These are phyloP conservation scores for Suhomyces bokatorum DNA, from an alignment of 1,139 yeast genomes.

Conservation along the genomic window DNA sequence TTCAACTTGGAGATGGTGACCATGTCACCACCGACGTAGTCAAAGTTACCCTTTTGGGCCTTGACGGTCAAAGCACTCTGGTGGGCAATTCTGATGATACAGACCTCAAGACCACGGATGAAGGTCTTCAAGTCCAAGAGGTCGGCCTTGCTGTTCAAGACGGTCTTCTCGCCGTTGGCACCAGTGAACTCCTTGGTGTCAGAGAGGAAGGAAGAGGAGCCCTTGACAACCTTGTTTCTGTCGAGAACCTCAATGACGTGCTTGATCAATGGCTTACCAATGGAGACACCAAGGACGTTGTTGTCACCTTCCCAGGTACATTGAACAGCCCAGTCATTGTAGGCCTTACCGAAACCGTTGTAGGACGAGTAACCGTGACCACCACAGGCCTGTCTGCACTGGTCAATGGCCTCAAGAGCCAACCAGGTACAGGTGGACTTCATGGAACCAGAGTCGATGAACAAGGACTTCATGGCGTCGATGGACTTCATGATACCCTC, in stretches of 20 bases:
- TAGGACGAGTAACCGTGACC: conserved; percentile 53
- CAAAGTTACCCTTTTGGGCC: conserved; percentile 50
- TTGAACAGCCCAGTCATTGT: conserved; percentile 52
- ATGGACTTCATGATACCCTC: conserved; percentile 38
- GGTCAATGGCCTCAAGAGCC: conserved; percentile 47
- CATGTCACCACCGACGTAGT: conserved; percentile 59
- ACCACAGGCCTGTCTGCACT: conserved; percentile 54
- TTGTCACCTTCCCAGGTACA: conserved; percentile 59
- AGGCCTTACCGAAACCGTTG: conserved; percentile 50
- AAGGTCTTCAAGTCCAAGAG: conserved; percentile 34
- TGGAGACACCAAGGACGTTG: conserved; percentile 47
- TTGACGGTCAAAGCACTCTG: conserved; percentile 48
- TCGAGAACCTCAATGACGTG: conserved; percentile 33
- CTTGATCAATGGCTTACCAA: conserved; percentile 49
- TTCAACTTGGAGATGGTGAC: conserved; percentile 61
- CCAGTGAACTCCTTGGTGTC: conserved; percentile 31
- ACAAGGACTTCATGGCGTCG: conserved; percentile 44
- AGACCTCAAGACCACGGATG: conserved; percentile 43
- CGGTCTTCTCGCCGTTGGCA: conserved; percentile 22
- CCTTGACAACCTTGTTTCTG: conserved; percentile 36
- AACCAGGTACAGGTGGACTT: conserved; percentile 52
- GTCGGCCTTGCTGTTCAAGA: conserved; percentile 32
- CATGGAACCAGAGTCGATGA: conserved; percentile 50
- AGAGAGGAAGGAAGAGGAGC: conserved; percentile 42
- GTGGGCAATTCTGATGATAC: conserved; percentile 45